Evolutionary conservation across 306 rosid genomes (phyloP).

Genomic region (Cucurbita ficifolia): DNA sequence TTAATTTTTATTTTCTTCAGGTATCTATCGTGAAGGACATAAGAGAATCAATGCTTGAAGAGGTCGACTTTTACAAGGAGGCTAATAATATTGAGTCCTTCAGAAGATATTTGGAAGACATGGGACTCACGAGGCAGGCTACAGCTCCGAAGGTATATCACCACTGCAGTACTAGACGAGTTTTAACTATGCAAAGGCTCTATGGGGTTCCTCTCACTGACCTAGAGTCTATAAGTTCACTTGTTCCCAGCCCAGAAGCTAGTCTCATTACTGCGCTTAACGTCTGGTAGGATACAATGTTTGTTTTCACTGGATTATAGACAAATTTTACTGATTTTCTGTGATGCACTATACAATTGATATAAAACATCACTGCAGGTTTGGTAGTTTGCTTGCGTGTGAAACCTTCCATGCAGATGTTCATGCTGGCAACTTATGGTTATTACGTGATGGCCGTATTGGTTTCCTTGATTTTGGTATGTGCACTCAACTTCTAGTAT

Average conservation of each 20-base stretch:
- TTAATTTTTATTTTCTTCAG: constrained; percentile 1
- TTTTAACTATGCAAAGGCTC: constrained; percentile 82
- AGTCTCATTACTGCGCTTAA: constrained; percentile 88
- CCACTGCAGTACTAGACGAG: constrained; percentile 55
- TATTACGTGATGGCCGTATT: constrained; percentile 85
- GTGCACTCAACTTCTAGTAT: constrained; percentile 9
- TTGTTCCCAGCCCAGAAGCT: constrained; percentile 74
- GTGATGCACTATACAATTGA: constrained; percentile 5
- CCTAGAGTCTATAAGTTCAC: constrained; percentile 66
- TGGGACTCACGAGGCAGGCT: constrained; percentile 75
- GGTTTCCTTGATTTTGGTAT: constrained; percentile 97
- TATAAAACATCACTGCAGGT: constrained; percentile 44
- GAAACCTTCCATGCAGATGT: constrained; percentile 97
- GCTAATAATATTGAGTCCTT: constrained; percentile 85
- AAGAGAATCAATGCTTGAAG: constrained; percentile 92
- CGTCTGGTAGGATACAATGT: constrained; percentile 47
- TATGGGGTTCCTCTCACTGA: constrained; percentile 97
- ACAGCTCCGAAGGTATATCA: constrained; percentile 90
- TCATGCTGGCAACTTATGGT: constrained; percentile 93
- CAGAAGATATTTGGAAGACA: constrained; percentile 72
- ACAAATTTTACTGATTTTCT: not conserved
- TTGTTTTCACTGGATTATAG: not conserved
- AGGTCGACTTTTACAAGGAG: constrained; percentile 93
- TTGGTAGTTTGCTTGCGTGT: constrained; percentile 97
- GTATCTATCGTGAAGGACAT: constrained; percentile 81